Evolutionary conservation across 495 filamentous ascomycete species (phyloP), one percentile per base, ranked within the genome.

Genomic region (Penicillium goetzii): DNA sequence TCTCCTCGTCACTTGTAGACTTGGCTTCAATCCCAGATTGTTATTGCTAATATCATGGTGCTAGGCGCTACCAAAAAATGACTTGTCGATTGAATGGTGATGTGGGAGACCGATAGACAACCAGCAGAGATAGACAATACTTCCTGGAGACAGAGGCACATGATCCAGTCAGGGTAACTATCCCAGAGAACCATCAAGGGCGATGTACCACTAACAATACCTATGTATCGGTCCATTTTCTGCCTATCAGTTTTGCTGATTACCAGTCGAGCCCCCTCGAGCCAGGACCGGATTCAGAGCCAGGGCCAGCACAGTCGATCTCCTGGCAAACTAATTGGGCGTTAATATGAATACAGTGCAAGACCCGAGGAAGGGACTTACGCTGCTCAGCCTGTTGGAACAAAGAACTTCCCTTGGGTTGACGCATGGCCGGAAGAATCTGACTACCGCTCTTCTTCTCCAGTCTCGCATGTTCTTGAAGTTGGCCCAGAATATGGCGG

Each of bases 351-450:
- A 19, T 7, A 4, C 2, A 40, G 21, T 5, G n/a, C 6, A 25
- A 2, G 14, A 12, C 15, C 5, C 1, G 8, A 14, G 17, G 4
- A 21, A 17, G 12, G 1, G 0, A 71, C 76, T 65, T 28, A 79
- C 76, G 50, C 45, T 79, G 69, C 21, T 79, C 75, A 17, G 76
- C 76, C 32, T 73, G 69, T 23, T 76, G 69, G 53, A 76, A 79
- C 25, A 66, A 65, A 1, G 62, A 56, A 53, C 74, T 76, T 2
- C 65, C 61, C 34, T 74, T 66, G 1, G 73, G 75, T 25, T 77
- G 64, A 55, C 67, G 68, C 65, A 65, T 73, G 0, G 76, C 74
- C 1, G 76, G 76, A 32, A 63, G 61, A 49, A 79, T 68, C 38
- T 63, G 69, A 34, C 50, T 28, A 0, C 75, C 72, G 41, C 55